phyloP scores from a whole-genome alignment of 176 grass and related monocot genomes.

The Microstegium vimineum region DNA sequence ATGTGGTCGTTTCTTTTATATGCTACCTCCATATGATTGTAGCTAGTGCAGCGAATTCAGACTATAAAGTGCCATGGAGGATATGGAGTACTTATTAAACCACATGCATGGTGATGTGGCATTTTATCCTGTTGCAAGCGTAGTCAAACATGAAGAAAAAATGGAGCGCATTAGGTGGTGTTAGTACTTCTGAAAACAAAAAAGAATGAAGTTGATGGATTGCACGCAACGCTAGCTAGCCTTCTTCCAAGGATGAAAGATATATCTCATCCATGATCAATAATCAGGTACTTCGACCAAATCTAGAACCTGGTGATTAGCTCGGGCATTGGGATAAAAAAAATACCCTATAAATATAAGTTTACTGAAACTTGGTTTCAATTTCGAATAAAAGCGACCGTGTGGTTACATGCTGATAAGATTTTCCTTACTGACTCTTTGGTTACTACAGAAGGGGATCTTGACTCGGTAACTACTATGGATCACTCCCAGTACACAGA shows the following conservation, averaged over 20 bases:
- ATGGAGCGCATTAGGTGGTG: neutral
- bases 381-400: too few species aligned
- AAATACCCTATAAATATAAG: neutral
- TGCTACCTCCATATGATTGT: neutral
- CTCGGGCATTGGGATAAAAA: neutral
- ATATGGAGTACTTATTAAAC: neutral
- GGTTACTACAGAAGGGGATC: neutral
- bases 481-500: neutral
- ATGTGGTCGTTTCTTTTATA: neutral
- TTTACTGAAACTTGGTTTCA: neutral
- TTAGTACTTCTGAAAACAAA: neutral
- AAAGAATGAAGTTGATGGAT: neutral
- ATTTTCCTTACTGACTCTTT: neutral
- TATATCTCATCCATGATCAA: neutral
- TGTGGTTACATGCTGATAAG: neutral
- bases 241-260: neutral
- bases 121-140: neutral
- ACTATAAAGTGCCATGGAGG: too few species aligned
- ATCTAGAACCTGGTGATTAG: neutral
- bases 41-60: neutral
- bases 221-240: neutral
- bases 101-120: neutral
- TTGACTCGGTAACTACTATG: neutral
- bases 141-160: neutral
- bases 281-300: neutral